phyloP scores from a whole-genome alignment of 2,329 filamentous ascomycete species.

The Volutella citrinella region DNA sequence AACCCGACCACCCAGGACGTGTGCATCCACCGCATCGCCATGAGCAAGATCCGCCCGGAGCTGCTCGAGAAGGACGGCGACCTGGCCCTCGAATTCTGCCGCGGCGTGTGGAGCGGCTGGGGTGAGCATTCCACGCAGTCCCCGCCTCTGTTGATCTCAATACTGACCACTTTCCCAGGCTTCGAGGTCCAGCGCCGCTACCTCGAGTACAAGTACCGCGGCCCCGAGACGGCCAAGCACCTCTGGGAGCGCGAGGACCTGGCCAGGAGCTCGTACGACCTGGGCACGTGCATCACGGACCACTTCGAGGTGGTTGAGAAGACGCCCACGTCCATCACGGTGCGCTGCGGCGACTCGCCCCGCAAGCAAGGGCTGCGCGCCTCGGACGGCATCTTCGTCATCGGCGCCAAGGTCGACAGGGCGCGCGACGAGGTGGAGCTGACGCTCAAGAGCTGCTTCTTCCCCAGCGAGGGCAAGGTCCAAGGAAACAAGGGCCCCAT shows the following conservation, averaged over 20 bases:
- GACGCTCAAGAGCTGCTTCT: conserved; percentile 61
- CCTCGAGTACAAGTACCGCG: conserved; percentile 57
- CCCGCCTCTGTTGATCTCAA: not conserved
- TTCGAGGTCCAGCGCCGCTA: conserved; percentile 57
- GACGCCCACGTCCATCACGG: conserved; percentile 55
- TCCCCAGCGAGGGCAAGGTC: conserved; percentile 40
- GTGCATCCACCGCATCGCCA: conserved; percentile 59
- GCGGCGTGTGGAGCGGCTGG: conserved; percentile 63
- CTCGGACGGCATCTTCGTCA: conserved; percentile 65
- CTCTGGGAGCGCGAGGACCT: conserved; percentile 61
- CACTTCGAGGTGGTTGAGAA: conserved; percentile 71
- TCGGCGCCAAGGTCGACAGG: conserved; percentile 58
- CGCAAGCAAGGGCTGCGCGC: conserved; percentile 52
- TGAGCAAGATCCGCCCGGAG: conserved; percentile 62
- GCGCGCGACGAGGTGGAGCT: conserved; percentile 60
- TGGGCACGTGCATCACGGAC: conserved; percentile 63
- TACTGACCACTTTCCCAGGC: conserved; percentile 31
- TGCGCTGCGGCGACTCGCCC: conserved; percentile 66
- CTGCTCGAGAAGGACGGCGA: conserved; percentile 57
- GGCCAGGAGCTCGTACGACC: conserved; percentile 53
- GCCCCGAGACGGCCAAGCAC: conserved; percentile 53
- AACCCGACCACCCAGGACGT: conserved; percentile 65
- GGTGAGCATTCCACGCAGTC: conserved; percentile 43
- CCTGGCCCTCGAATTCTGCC: conserved; percentile 63
- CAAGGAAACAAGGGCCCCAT: conserved; percentile 31